A percentile compares a stretch with the other conserved stretches of the same genome.
These are phyloP conservation scores for Cercis canadensis DNA, from an alignment of 306 rosid genomes.

Conservation along the genomic window DNA sequence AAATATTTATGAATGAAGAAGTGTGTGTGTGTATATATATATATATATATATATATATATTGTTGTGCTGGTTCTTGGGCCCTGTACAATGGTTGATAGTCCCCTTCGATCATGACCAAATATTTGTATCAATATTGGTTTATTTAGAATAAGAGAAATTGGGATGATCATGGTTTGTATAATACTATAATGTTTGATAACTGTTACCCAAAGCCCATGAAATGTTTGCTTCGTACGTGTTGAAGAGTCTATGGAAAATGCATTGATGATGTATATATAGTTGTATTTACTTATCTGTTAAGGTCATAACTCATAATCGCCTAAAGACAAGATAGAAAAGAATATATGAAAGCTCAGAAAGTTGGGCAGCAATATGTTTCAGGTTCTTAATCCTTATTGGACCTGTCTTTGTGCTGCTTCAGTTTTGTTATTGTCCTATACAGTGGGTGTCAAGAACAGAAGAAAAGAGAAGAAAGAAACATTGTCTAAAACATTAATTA, in stretches of 20 bases:
- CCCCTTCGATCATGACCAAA: no score
- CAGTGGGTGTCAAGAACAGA: neutral
- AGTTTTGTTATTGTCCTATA: neutral
- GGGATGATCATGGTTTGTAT: neutral
- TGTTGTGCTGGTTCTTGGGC: no score
- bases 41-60: no score
- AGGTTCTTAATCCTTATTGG: neutral
- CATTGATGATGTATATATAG: neutral
- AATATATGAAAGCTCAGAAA: neutral
- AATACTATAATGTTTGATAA: neutral
- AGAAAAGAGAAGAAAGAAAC: neutral
- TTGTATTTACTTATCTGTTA: neutral
- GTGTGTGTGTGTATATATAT: no score
- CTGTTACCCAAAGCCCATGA: constrained; percentile 1
- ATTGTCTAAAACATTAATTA: neutral
- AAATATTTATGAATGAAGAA: no score
- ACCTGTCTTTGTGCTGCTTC: neutral
- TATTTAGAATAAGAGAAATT: constrained; percentile 8
- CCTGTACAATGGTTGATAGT: no score
- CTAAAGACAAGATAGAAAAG: neutral
- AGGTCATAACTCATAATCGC: no score
- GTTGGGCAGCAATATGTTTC: neutral
- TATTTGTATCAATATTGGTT: neutral
- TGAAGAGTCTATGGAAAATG: neutral
- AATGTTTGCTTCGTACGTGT: constrained; percentile 9